These are phyloP conservation scores for Cladosporium sp. DNA, from an alignment of 2,329 filamentous ascomycete genomes.

Conservation along the genomic window DNA sequence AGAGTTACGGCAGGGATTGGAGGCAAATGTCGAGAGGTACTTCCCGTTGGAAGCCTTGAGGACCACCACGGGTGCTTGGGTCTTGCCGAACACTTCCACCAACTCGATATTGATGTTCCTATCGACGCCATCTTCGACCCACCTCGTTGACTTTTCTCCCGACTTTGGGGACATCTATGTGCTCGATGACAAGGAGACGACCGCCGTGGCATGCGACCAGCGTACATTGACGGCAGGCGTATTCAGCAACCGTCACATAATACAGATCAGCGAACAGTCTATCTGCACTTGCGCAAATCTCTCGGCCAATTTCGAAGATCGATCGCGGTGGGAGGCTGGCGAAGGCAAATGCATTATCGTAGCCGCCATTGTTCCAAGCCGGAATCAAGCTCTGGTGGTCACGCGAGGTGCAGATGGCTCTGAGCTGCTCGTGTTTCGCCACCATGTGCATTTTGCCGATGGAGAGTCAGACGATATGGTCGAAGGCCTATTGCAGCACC, in stretches of 20 bases:
- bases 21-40: conserved; percentile 30
- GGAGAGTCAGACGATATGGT: background rate
- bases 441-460: background rate
- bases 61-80: conserved; percentile 34
- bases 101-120: conserved; percentile 35
- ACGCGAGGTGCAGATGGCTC: conserved; percentile 13
- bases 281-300: conserved; percentile 21
- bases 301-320: conserved; percentile 27
- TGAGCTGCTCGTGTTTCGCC: conserved; percentile 8
- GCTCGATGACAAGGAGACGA: conserved; percentile 12
- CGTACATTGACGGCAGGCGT: conserved; percentile 25
- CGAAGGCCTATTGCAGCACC: background rate
- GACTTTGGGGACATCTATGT: conserved; percentile 17
- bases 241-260: conserved; percentile 18
- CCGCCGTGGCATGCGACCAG: conserved; percentile 22
- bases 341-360: conserved; percentile 19
- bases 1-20: conserved; percentile 40
- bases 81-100: conserved; percentile 29
- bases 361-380: conserved; percentile 19
- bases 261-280: conserved; percentile 27
- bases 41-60: conserved; percentile 26
- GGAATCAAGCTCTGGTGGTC: conserved; percentile 17
- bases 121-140: conserved; percentile 28
- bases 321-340: conserved; percentile 11
- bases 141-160: conserved; percentile 17